Percentiles rank a stretch among this genome's conserved stretches.
Conservation (phyloP, 2,329 filamentous ascomycete genomes). For the Diaporthe vexans region DNA sequence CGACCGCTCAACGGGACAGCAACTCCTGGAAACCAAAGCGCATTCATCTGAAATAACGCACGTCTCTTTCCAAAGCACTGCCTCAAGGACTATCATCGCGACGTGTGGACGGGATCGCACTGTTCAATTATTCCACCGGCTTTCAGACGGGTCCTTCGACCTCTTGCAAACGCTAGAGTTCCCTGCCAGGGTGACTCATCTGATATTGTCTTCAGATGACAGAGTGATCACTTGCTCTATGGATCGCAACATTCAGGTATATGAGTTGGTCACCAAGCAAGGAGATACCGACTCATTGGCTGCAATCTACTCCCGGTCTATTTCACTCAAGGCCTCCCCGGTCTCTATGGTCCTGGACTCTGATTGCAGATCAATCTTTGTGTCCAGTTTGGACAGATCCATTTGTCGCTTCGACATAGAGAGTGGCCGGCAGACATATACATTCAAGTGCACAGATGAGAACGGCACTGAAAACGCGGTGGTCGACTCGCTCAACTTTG, state of each 20-base stretch:
- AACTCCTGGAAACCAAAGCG: slow-evolving; percentile 82
- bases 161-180: slow-evolving; percentile 96
- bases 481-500: slow-evolving; percentile 81
- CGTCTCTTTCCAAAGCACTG: slow-evolving; percentile 78
- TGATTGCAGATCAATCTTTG: slow-evolving; percentile 70
- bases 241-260: slow-evolving; percentile 87
- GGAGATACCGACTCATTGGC: slow-evolving; percentile 75
- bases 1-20: slow-evolving; percentile 72
- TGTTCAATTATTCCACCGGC: slow-evolving; percentile 86
- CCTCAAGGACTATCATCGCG: slow-evolving; percentile 77
- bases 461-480: slow-evolving; percentile 86
- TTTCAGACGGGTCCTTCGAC: slow-evolving; percentile 71
- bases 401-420: slow-evolving; percentile 73
- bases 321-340: slow-evolving; percentile 88
- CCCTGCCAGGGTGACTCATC: slow-evolving; percentile 83
- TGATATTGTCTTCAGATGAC: slow-evolving; percentile 80
- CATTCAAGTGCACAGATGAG: slow-evolving; percentile 87
- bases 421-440: slow-evolving; percentile 77
- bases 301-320: slow-evolving; percentile 81
- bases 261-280: slow-evolving; percentile 81
- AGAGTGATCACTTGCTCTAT: slow-evolving; percentile 87
- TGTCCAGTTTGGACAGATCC: slow-evolving; percentile 72
- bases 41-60: slow-evolving; percentile 89
- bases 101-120: slow-evolving; percentile 91
- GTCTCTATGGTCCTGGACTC: slow-evolving; percentile 83